Evolutionary conservation across 2,329 filamentous ascomycete species (phyloP).

Genomic region (Lasiodiplodia hormozganensis): DNA sequence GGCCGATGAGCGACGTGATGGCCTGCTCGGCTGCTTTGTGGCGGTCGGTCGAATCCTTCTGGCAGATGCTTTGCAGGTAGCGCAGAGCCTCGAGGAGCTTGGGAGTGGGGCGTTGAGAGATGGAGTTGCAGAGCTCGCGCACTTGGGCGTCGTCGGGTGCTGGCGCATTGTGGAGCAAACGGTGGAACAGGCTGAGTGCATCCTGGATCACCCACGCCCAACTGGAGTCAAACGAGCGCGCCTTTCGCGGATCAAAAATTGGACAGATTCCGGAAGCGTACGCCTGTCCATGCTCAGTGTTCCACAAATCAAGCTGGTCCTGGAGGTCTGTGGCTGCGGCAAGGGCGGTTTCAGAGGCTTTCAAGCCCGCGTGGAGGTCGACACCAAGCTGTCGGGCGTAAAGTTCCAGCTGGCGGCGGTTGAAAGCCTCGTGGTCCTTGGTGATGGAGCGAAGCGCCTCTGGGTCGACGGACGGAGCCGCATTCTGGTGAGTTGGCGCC

Average conservation of each 20-base stretch:
- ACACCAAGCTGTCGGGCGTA: conserved; percentile 32
- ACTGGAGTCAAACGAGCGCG: conserved; percentile 33
- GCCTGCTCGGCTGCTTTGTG: background rate
- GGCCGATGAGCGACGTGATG: conserved; percentile 8
- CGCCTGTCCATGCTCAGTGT: conserved; percentile 32
- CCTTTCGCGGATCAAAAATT: conserved; percentile 33
- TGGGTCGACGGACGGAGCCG: conserved; percentile 30
- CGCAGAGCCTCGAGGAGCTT: background rate
- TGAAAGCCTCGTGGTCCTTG: conserved; percentile 31
- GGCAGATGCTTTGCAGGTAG: background rate
- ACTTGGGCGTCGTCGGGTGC: background rate
- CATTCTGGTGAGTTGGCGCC: background rate
- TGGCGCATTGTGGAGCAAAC: conserved; percentile 28
- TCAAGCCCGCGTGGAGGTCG: conserved; percentile 29
- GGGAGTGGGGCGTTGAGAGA: background rate
- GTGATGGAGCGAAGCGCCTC: conserved; percentile 32
- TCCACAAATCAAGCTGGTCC: conserved; percentile 34
- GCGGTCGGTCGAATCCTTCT: conserved; percentile 3
- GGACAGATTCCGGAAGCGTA: conserved; percentile 34
- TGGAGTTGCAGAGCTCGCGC: background rate
- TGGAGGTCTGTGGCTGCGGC: conserved; percentile 32
- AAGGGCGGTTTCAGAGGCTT: conserved; percentile 30
- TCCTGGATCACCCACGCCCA: conserved; percentile 37
- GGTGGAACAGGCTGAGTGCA: conserved; percentile 32
- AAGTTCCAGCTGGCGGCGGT: conserved; percentile 31